Percentiles rank a stretch among this genome's conserved stretches.
phyloP scores from a whole-genome alignment of 1,139 yeast genomes.

The Hansenula sp. region DNA sequence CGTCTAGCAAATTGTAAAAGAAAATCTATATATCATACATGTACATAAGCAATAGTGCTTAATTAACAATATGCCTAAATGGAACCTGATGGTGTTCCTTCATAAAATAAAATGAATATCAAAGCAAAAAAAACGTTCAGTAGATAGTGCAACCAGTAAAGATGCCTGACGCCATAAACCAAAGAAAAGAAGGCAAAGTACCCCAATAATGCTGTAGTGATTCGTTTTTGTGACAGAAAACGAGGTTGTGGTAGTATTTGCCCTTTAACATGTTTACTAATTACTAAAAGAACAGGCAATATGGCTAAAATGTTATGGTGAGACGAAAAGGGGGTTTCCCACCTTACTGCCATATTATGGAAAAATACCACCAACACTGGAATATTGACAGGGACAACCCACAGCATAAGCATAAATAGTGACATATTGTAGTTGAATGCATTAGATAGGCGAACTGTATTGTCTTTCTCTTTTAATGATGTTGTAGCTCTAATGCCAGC shows the following conservation, averaged over 20 bases:
- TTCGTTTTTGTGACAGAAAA: slow-evolving; percentile 22
- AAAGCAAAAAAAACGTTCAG: slow-evolving; percentile 53
- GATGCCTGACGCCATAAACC: slow-evolving; percentile 63
- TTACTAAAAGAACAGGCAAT: slow-evolving; percentile 53
- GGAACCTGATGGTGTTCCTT: not conserved
- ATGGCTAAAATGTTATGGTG: slow-evolving; percentile 72
- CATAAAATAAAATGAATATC: slow-evolving; percentile 26
- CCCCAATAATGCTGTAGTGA: slow-evolving; percentile 29
- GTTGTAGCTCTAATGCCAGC: slow-evolving; percentile 15
- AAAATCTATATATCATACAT: not conserved
- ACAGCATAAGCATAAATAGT: slow-evolving; percentile 53
- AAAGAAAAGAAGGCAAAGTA: slow-evolving; percentile 54
- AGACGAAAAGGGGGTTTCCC: slow-evolving; percentile 75
- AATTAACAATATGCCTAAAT: slow-evolving; percentile 8
- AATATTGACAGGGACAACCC: slow-evolving; percentile 65
- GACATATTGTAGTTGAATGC: slow-evolving; percentile 51
- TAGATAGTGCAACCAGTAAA: slow-evolving; percentile 68
- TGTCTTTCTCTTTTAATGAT: slow-evolving; percentile 6
- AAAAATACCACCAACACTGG: slow-evolving; percentile 69
- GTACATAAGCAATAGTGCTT: not conserved
- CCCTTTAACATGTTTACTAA: slow-evolving; percentile 40
- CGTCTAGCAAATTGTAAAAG: too few species aligned
- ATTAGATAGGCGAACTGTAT: not conserved
- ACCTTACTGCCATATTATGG: slow-evolving; percentile 62
- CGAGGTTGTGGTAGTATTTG: slow-evolving; percentile 25